Evolutionary conservation across 768 basidiomycete species (phyloP).

Genomic region (Rhodotorula kratochvilovae): DNA sequence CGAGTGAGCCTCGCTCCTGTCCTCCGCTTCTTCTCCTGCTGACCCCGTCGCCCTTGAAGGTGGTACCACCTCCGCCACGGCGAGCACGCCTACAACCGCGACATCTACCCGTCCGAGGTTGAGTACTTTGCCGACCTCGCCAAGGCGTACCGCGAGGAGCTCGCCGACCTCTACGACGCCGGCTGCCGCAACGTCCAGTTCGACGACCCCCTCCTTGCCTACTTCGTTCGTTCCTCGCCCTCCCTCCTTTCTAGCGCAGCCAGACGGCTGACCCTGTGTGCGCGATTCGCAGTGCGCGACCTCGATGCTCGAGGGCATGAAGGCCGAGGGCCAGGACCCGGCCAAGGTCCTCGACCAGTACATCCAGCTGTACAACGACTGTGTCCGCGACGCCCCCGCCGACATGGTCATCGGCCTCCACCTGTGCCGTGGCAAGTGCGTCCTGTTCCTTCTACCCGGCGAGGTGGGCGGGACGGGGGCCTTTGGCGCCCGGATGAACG

Average conservation of each 20-base stretch:
- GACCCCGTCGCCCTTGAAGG: background rate
- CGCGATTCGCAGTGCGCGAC: slow-evolving; percentile 56
- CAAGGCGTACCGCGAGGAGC: slow-evolving; percentile 53
- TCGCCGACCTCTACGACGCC: slow-evolving; percentile 52
- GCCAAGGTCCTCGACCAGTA: slow-evolving; percentile 63
- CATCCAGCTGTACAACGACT: slow-evolving; percentile 57
- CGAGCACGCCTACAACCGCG: slow-evolving; percentile 45
- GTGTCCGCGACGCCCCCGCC: slow-evolving; percentile 35
- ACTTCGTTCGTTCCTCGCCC: slow-evolving; percentile 50
- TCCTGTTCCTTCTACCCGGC: background rate
- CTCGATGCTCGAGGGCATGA: slow-evolving; percentile 57
- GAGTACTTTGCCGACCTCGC: slow-evolving; percentile 57
- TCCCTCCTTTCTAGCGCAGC: background rate
- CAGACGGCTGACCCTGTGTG: slow-evolving; percentile 51
- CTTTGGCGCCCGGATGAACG: no score
- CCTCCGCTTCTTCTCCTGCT: slow-evolving; percentile 41
- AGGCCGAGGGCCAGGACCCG: slow-evolving; percentile 58
- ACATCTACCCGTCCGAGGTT: slow-evolving; percentile 61
- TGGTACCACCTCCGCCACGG: slow-evolving; percentile 45
- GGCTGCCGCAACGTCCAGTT: slow-evolving; percentile 54
- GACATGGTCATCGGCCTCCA: slow-evolving; percentile 45
- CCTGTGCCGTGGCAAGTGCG: slow-evolving; percentile 43
- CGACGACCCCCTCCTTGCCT: slow-evolving; percentile 56
- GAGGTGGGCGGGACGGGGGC: no score
- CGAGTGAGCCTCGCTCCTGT: slow-evolving; percentile 60